Percentiles rank a stretch among this genome's conserved stretches.
Conservation (phyloP, 495 filamentous ascomycete genomes). For the Hyaloscypha hepaticicola region DNA sequence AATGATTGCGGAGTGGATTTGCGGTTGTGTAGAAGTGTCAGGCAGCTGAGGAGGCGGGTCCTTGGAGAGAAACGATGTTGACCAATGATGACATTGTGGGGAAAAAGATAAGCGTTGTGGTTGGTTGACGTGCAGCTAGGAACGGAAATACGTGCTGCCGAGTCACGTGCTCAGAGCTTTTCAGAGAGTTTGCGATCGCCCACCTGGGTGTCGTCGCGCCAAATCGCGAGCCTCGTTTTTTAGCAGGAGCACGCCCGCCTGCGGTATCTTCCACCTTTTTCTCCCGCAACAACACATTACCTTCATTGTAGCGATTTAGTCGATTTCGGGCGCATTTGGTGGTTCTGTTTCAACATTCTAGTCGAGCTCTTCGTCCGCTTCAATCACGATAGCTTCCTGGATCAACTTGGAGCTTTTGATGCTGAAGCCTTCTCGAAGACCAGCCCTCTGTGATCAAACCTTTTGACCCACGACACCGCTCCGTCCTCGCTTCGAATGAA, state of each 20-base stretch:
- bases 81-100: neutral
- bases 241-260: neutral
- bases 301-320: slow-evolving; percentile 3
- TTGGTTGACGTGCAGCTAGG: neutral
- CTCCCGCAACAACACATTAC: neutral
- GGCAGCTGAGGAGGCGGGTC: no score
- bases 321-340: neutral
- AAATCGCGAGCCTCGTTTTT: neutral
- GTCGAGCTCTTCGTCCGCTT: neutral
- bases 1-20: no score
- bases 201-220: neutral
- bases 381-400: neutral
- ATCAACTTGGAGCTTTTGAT: neutral
- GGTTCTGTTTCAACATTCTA: neutral
- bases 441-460: neutral
- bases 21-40: no score
- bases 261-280: neutral
- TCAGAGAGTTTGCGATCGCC: neutral
- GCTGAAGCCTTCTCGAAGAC: neutral
- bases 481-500: slow-evolving; percentile 23
- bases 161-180: no score
- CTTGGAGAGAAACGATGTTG: no score
- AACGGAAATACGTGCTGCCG: neutral
- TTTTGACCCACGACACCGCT: neutral
- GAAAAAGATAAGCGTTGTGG: neutral